phyloP scores from a whole-genome alignment of 495 filamentous ascomycete genomes.

The Trichodelitschia bisporula region DNA sequence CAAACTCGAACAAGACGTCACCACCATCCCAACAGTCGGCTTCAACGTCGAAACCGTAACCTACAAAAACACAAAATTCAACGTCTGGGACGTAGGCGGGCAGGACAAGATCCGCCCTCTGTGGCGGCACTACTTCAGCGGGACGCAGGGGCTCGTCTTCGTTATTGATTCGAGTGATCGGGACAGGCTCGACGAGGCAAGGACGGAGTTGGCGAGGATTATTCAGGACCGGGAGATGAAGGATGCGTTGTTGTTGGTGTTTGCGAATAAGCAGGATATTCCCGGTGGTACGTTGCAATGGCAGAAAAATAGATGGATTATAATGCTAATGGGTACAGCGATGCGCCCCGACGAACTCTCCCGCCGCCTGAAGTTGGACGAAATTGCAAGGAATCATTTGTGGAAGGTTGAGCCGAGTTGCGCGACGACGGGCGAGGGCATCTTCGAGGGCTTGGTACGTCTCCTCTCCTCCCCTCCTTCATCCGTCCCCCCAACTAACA shows the following conservation, averaged over 20 bases:
- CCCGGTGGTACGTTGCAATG: conserved; percentile 30
- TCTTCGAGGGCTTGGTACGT: conserved; percentile 76
- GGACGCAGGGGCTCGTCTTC: conserved; percentile 93
- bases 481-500: no score
- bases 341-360: conserved; percentile 73
- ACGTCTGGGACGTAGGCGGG: conserved; percentile 97
- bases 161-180: conserved; percentile 86
- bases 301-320: no score
- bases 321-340: no score
- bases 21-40: conserved; percentile 96
- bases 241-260: conserved; percentile 77
- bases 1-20: conserved; percentile 92
- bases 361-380: conserved; percentile 56
- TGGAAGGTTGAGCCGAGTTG: conserved; percentile 96
- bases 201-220: conserved; percentile 75
- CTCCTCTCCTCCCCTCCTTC: no score
- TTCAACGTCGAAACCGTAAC: conserved; percentile 99
- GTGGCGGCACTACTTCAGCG: conserved; percentile 97
- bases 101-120: conserved; percentile 97
- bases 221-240: conserved; percentile 98
- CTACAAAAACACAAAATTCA: conserved; percentile 98
- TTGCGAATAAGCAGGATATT: conserved; percentile 97
- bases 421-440: conserved; percentile 77
- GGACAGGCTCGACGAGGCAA: conserved; percentile 68
- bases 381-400: conserved; percentile 62